Base-by-base conservation (phyloP, 331 rosid species). In the Acacia pycnantha region DNA sequence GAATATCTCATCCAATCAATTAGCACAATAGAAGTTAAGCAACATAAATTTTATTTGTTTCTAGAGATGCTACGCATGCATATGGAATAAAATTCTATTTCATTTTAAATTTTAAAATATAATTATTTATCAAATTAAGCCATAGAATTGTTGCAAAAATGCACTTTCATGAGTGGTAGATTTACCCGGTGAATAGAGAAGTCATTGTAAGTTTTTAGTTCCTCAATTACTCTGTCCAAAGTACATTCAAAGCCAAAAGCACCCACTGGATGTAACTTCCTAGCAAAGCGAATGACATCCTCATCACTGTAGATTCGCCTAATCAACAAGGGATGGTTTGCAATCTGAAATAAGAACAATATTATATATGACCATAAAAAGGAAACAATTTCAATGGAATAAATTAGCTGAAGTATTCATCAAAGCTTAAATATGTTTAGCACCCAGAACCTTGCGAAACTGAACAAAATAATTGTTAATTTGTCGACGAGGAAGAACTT, bases 201-300 rank as follows among this genome's bases (percentile, higher is more conserved):
- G 91, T 95, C 99, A 33, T 88, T 95, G 77, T 90, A 95, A 79
- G 90, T 79, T 85, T 87, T 95, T 75, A 95, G 91, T 79, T 95
- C 99, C 73, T 85, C 94, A 67, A 88, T 89, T 73, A 93, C 99
- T 86, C 90, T 93, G 84, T 93, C 99, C 84, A 93, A 70, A 40
- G 93, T 85, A 91, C 97, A 95, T 85, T 95, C 99, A 83, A 87
- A 90, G 79, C 98, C 99, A 93, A 95, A 95, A 77, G 92, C 99
- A 74, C 99, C 98, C 48, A 92, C 11, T 2, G 97, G 97, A 80
- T 91, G 92, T 66, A 95, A 88, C 87, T 82, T 92, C 87, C 86
- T 86, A 50, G 97, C 97, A 92, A 89, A 95, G 89, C 93, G 97
- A 84, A 81, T 77, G 19, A 95, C 98, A 83, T 95, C 99, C 65